Conservation (phyloP, 176 grass and related monocot species). For the Panicum miliaceum region DNA sequence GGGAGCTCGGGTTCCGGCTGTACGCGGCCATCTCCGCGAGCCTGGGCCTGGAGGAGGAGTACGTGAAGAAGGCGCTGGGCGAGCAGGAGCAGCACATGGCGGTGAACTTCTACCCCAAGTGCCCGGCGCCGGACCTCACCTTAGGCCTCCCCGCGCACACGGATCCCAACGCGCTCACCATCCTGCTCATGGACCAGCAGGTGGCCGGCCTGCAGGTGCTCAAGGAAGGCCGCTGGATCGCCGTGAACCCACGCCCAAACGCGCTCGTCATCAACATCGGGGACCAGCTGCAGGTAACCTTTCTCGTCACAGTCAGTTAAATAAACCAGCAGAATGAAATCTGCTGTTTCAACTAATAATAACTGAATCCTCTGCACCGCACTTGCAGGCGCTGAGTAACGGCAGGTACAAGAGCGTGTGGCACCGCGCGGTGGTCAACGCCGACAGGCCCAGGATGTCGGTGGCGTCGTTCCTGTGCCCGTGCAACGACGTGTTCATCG, state of each 20-base stretch:
- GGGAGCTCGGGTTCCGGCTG: conserved; percentile 59
- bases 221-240: conserved; percentile 72
- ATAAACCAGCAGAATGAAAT: too few relatives aligned
- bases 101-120: conserved; percentile 88
- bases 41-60: conserved; percentile 58
- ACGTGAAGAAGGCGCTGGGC: conserved; percentile 56
- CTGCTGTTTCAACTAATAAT: too few relatives aligned
- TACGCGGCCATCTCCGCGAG: conserved; percentile 65
- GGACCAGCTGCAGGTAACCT: conserved; percentile 73
- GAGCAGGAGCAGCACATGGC: conserved; percentile 93
- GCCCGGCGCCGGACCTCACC: conserved; percentile 83
- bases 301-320: too few relatives aligned
- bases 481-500: conserved; percentile 54
- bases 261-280: conserved; percentile 83
- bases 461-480: conserved; percentile 80
- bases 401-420: conserved; percentile 71
- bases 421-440: conserved; percentile 72
- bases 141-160: conserved; percentile 83
- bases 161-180: conserved; percentile 85
- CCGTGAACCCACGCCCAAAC: conserved; percentile 62
- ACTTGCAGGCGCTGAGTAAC: conserved; percentile 78
- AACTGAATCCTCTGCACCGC: conserved; percentile 13
- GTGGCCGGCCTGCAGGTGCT: conserved; percentile 73
- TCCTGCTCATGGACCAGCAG: conserved; percentile 78
- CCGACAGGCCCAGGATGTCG: conserved; percentile 61